Percentiles rank a stretch among this genome's conserved stretches.
phyloP scores from a whole-genome alignment of 2,329 filamentous ascomycete genomes.

The Epichloe sp. region DNA sequence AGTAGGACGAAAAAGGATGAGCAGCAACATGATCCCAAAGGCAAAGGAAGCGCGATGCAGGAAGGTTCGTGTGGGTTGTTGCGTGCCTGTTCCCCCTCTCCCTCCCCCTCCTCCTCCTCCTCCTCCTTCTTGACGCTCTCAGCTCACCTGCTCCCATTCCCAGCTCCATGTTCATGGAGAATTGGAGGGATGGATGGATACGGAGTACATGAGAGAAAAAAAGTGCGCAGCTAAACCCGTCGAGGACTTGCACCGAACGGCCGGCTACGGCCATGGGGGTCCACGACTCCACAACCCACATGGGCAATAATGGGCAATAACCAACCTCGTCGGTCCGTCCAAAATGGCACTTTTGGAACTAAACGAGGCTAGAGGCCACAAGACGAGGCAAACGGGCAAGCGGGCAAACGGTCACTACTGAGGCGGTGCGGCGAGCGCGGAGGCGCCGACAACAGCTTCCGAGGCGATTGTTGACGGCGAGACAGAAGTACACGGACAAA shows the following conservation, averaged over 20 bases:
- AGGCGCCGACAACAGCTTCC: neutral
- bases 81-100: too few species aligned
- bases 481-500: too few species aligned
- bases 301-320: constrained; percentile 1
- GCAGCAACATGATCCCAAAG: neutral
- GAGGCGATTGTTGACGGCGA: too few species aligned
- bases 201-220: too few species aligned
- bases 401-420: neutral
- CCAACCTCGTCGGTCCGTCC: neutral
- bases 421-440: neutral
- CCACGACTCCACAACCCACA: neutral
- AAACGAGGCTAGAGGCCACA: neutral
- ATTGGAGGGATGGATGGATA: too few species aligned
- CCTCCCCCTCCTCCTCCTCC: too few species aligned
- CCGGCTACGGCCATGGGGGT: neutral
- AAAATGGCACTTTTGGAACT: neutral
- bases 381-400: neutral
- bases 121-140: too few species aligned
- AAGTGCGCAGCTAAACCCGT: neutral
- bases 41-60: neutral
- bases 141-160: too few species aligned
- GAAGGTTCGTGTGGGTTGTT: too few species aligned
- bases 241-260: neutral
- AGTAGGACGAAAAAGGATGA: too few species aligned
- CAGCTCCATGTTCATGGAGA: too few species aligned